Conservation (phyloP, 1,284 basidiomycete genomes). For the Microbotryum violaceum region DNA sequence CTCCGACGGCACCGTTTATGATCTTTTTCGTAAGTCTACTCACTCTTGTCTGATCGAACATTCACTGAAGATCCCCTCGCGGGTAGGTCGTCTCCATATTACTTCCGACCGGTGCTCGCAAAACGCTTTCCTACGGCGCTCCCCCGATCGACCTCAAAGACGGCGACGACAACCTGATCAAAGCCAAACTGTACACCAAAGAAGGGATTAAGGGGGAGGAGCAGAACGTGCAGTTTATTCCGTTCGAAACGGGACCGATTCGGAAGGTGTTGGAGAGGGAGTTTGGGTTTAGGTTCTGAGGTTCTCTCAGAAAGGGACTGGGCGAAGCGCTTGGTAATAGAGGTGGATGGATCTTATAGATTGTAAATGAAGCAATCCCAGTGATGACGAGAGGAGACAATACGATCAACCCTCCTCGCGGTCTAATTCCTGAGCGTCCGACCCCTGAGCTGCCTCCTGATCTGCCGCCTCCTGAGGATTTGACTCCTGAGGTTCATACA, state of each 20-base stretch:
- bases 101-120: slow-evolving; percentile 13
- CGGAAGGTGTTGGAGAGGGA: slow-evolving; percentile 15
- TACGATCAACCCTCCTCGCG: too few species aligned
- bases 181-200: slow-evolving; percentile 29
- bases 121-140: slow-evolving; percentile 19
- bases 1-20: too few species aligned
- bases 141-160: slow-evolving; percentile 14
- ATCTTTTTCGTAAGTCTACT: too few species aligned
- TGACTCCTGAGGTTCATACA: too few species aligned
- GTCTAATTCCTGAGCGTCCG: too few species aligned
- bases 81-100: slow-evolving; percentile 15
- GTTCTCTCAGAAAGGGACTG: too few species aligned
- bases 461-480: too few species aligned
- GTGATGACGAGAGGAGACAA: too few species aligned
- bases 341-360: too few species aligned
- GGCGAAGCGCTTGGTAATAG: too few species aligned
- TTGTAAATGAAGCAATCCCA: too few species aligned
- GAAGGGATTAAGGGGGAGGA: slow-evolving; percentile 23
- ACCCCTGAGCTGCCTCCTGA: too few species aligned
- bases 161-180: slow-evolving; percentile 2
- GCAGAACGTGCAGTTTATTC: slow-evolving; percentile 17
- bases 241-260: slow-evolving; percentile 17
- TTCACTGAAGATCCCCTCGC: not conserved
- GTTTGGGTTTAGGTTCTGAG: slow-evolving; percentile 17
- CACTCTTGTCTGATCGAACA: not conserved